Evolutionary conservation across 768 basidiomycete species (phyloP), one percentile per base, ranked within the genome.

Genomic region (Macrolepiota albuminosa): DNA sequence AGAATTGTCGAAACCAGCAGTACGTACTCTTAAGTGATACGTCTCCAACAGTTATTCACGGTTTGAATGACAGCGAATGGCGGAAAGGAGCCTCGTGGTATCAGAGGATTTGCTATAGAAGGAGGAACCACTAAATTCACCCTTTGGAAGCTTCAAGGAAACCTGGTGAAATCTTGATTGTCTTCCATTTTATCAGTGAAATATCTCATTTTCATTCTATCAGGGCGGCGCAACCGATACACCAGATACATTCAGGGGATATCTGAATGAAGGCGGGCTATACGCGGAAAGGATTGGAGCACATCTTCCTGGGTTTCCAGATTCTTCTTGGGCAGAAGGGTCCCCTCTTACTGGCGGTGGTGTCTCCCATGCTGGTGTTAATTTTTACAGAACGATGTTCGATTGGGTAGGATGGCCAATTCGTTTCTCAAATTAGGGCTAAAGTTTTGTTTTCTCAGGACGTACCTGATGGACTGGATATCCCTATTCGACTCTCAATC

Each of bases 201-300:
- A 57, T 24, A 24, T 29, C 16, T 40, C 16, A 5, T 18, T 37
- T 49, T 37, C 46, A 36, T 42, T 11, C 9, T 48, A 42, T 14
- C 53, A 57, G 75, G 77, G 77, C 13, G 75, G 77, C 6, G 76
- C 76, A 24, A 70, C 71, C 11, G 62, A 73, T 29, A 63, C 76
- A 21, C 76, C 78, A 10, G 81, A 83, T 61, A 75, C 74, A 14
- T 73, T 72, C 59, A 71, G 81, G 24, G 81, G 81, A 31, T 78
- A 82, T 50, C 67, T 80, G 49, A 83, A 83, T 59, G 81, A 81
- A 70, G 82, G 82, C 13, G 81, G 80, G 1, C 65, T 81, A 6
- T 80, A 76, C 57, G 78, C 75, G 4, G 81, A 83, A 68, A 68
- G 82, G 31, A 71, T 77, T 48, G 81, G 81, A 4, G 82, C 80